Evolutionary conservation across 768 basidiomycete genomes (phyloP).

Genomic region (Roridomyces roridus): DNA sequence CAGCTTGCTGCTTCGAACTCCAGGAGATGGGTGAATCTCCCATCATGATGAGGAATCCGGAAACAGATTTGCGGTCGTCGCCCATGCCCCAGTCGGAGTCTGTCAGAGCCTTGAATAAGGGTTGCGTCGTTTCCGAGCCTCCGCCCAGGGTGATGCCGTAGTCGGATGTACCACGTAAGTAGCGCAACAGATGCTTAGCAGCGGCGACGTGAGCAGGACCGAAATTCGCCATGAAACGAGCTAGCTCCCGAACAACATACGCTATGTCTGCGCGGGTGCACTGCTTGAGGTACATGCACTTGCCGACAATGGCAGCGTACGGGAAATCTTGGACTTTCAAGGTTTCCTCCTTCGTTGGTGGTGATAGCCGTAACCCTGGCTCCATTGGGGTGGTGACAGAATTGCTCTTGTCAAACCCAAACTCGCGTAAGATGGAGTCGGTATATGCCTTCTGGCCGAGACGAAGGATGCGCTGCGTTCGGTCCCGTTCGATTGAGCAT

Average conservation of each 20-base stretch:
- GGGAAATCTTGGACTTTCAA: neutral
- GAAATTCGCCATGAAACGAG: constrained; percentile 10
- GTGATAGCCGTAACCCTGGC: constrained; percentile 2
- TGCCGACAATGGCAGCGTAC: constrained; percentile 21
- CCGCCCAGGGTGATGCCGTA: constrained; percentile 13
- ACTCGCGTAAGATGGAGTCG: constrained; percentile 19
- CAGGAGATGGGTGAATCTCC: constrained; percentile 35
- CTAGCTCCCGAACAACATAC: constrained; percentile 7
- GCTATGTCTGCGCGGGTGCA: constrained; percentile 6
- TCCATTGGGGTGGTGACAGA: constrained; percentile 23
- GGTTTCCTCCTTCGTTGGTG: neutral
- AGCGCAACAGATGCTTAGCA: constrained; percentile 22
- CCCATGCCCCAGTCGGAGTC: constrained; percentile 27
- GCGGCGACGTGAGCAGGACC: constrained; percentile 14
- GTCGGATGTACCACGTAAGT: constrained; percentile 6
- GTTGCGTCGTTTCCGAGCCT: neutral
- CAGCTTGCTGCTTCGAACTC: constrained; percentile 37
- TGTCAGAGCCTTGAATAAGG: constrained; percentile 11
- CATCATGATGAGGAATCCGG: constrained; percentile 36
- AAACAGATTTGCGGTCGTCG: constrained; percentile 29
- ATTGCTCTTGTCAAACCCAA: constrained; percentile 13
- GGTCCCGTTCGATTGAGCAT: constrained; percentile 8
- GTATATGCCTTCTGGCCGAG: constrained; percentile 18
- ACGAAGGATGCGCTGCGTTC: neutral
- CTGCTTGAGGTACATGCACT: constrained; percentile 24